Evolutionary conservation across 306 rosid species (phyloP).

Genomic region (Vicia faba): DNA sequence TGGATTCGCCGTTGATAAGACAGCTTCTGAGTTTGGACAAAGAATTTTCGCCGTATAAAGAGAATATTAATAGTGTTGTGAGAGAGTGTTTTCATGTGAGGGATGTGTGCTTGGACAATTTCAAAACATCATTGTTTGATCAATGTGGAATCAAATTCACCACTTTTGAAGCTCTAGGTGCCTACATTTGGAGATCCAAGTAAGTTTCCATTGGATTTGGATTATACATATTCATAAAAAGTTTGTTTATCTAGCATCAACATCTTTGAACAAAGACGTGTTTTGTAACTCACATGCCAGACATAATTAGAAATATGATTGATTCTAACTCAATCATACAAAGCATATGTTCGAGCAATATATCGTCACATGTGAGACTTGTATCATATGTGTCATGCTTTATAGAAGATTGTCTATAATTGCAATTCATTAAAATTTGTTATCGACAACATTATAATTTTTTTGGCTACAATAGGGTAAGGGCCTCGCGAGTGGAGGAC

Average conservation of each 20-base stretch:
- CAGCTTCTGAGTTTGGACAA: slow-evolving; percentile 58
- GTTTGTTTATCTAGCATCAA: no score
- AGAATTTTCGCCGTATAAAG: slow-evolving; percentile 50
- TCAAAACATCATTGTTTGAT: slow-evolving; percentile 49
- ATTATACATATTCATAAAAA: no score
- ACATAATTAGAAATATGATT: no score
- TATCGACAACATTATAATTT: no score
- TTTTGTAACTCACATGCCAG: no score
- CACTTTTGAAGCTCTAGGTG: slow-evolving; percentile 82
- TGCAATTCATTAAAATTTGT: no score
- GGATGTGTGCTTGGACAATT: slow-evolving; percentile 57
- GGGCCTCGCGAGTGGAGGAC: slow-evolving; percentile 45
- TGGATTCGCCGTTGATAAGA: slow-evolving; percentile 44
- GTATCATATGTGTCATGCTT: no score
- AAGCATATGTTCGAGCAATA: no score
- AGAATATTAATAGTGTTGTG: slow-evolving; percentile 42
- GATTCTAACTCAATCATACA: no score
- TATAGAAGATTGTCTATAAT: no score
- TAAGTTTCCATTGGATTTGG: slow-evolving; percentile 38
- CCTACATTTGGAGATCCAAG: slow-evolving; percentile 93
- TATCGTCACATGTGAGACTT: no score
- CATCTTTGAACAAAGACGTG: no score
- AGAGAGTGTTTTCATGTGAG: slow-evolving; percentile 60
- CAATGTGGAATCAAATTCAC: slow-evolving; percentile 66
- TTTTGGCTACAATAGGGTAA: slow-evolving; percentile 48